These are phyloP conservation scores for Paramecium octaurelia DNA, from an alignment of 73 alveolate species.

Conservation along the genomic window DNA sequence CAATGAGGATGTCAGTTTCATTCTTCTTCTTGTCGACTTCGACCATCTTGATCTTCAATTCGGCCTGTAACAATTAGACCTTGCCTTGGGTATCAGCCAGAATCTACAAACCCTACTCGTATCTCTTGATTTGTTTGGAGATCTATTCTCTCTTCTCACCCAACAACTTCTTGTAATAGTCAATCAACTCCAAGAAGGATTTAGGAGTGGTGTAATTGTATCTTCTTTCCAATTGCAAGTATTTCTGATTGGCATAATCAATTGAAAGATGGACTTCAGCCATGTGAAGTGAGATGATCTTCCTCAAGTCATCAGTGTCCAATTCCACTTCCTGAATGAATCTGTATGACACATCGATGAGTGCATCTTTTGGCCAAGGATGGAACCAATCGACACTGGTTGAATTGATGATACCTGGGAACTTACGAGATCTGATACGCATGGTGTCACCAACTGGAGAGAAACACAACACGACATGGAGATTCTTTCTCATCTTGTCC, in stretches of 20 bases:
- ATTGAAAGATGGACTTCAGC: constrained; percentile 98
- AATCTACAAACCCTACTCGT: constrained; percentile 95
- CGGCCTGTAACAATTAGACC: constrained; percentile 96
- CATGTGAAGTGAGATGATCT: constrained; percentile 74
- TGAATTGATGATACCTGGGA: constrained; percentile 99
- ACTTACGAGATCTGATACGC: constrained; percentile 99
- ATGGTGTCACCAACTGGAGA: constrained; percentile 99
- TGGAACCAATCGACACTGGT: constrained; percentile 99
- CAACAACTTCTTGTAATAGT: constrained; percentile 95
- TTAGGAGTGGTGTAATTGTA: constrained; percentile 99
- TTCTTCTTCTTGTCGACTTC: constrained; percentile 97
- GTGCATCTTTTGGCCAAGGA: constrained; percentile 99
- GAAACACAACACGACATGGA: constrained; percentile 93
- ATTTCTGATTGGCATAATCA: constrained; percentile 92
- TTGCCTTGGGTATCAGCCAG: constrained; percentile 91
- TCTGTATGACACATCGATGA: constrained; percentile 96
- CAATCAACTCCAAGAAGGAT: constrained; percentile 97
- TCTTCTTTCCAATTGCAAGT: constrained; percentile 89
- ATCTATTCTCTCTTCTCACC: constrained; percentile 93
- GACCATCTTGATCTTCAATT: constrained; percentile 96
- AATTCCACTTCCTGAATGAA: constrained; percentile 80
- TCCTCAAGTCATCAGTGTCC: constrained; percentile 77
- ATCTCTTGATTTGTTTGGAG: constrained; percentile 87
- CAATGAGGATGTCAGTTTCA: constrained; percentile 93
- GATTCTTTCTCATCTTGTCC: constrained; percentile 83